Evolutionary conservation across 495 filamentous ascomycete genomes (phyloP), one percentile per base, ranked within the genome.

Genomic region (Aspergillus affinis): DNA sequence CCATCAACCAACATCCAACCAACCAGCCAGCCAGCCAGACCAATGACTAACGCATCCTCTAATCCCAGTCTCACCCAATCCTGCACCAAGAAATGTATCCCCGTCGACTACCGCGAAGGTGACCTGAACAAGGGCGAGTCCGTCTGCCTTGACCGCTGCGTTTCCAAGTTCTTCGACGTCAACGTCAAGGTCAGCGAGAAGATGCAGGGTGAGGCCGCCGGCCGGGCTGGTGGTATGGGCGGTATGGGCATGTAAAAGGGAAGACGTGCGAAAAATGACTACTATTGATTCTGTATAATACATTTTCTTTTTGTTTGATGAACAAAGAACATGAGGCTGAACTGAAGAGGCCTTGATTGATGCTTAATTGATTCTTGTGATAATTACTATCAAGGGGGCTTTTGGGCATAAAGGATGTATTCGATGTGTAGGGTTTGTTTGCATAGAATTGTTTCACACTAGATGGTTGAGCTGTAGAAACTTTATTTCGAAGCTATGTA

Each of bases 111-210:
- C 84, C 90, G 91, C 68, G 94, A 98, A 81, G 82, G 83, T 69
- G 95, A 98, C 59, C 86, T 98, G 61, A 94, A 96, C 84, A 98
- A 98, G 81, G 94, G 94, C 81, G 94, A 98, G 78, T 89, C 88
- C 56, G 94, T 98, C 64, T 98, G 94, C 79, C 85, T 98, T 62
- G 94, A 98, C 79, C 90, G 94, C 62, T 98, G 94, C 78, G 87
- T 93, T 44, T 82, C 88, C 70, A 98, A 98, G 81, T 98, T 97
- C 83, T 97, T 98, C 78, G 94, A 98, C 61, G 92, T 96, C 69
- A 91, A 96, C 75, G 84, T 94, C 79, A 98, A 97, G 81, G 90
- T 98, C 60, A 84, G 80, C 74, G 87, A 90, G 80, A 90, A 88
- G 79, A 89, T 90, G 87, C 87, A 90, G 72, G 83, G 81, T 10